Base-by-base conservation (phyloP, 257 asterid genomes). In the Craterostigma plantagineum region DNA sequence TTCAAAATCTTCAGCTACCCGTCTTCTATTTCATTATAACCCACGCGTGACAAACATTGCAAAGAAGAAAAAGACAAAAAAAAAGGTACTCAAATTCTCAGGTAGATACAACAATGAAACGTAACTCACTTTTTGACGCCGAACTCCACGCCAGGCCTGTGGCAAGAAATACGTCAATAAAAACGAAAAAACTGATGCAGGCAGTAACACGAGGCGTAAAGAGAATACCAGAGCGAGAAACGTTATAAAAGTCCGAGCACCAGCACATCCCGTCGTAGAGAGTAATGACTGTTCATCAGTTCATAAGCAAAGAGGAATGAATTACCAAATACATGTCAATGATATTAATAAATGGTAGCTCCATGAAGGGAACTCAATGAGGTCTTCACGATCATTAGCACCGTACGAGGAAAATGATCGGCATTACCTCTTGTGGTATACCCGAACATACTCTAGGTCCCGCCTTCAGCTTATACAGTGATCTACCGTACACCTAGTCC, bases 401-500 rank as follows among this genome's bases (percentile, higher is more conserved):
- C 6, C 30, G 30, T 23, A 23, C 34, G 10, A 38, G 9, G 34
- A 39, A 50, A 34, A 43, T 0, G 23, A 37, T 41, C 50, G 42
- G 43, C 12, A 46, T 50, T 65, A 84, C 96, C 93, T 77, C 85
- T 55, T 64, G 75, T 4, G 52, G 42, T 23, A 48, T 45, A 8
- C 68, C 60, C 38, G 74, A 42, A 47, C 67, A 57, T 16, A 61
- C 46, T 53, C 66, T 63, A 4, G 72, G 61, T 13, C 60, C 65
- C 48, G 74, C 68, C 55, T 58, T 59, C 54, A 58, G 53, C 60
- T 71, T 57, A 45, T 55, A 65, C 41, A 64, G 41, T 8, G 83
- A 72, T 61, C 61, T 71, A 50, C 79, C 77, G 16, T 54, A 52
- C 40, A 56, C 76, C 94, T 81, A 67, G 5, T 53, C 47, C n/a